Conservation (phyloP, 352 stramenopile genomes). For the Globisporangium iwayamae region DNA sequence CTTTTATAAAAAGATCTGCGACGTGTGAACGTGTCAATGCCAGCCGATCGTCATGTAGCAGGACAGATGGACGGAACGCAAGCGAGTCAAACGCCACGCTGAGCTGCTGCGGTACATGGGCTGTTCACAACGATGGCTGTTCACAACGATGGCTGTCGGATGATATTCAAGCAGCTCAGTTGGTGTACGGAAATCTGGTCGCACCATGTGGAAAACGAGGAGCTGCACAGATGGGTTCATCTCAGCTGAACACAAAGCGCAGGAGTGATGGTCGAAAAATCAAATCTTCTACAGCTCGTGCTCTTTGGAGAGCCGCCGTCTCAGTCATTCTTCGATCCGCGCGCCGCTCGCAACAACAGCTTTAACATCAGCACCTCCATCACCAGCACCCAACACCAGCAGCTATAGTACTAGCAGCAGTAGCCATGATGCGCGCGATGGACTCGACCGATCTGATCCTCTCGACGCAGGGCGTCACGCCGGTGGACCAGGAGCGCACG, state of each 20-base stretch:
- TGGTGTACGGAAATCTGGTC: too few relatives aligned
- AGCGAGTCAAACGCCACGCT: too few relatives aligned
- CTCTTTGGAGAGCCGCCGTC: not conserved
- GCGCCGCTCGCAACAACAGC: not conserved
- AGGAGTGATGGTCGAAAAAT: conserved; percentile 6
- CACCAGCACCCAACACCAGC: not conserved
- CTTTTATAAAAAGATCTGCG: not conserved
- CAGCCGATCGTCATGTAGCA: too few relatives aligned
- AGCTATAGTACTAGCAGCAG: not conserved
- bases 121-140: too few relatives aligned
- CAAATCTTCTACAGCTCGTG: not conserved
- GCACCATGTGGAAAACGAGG: not conserved
- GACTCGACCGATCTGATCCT: conserved; percentile 16
- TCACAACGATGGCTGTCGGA: too few relatives aligned
- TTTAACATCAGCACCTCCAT: not conserved
- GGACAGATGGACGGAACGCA: too few relatives aligned
- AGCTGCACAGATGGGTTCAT: not conserved
- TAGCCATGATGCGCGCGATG: conserved; percentile 11
- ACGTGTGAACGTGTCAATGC: conserved; percentile 1
- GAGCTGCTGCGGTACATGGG: not conserved
- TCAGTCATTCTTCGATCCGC: conserved; percentile 4
- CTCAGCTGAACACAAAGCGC: not conserved
- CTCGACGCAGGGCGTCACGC: not conserved
- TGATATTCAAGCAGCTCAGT: too few relatives aligned
- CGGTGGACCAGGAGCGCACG: conserved; percentile 7